A percentile compares a stretch with the other conserved stretches of the same genome.
Evolutionary conservation across 1,284 basidiomycete species (phyloP).

Genomic region (Agaricales sp.): DNA sequence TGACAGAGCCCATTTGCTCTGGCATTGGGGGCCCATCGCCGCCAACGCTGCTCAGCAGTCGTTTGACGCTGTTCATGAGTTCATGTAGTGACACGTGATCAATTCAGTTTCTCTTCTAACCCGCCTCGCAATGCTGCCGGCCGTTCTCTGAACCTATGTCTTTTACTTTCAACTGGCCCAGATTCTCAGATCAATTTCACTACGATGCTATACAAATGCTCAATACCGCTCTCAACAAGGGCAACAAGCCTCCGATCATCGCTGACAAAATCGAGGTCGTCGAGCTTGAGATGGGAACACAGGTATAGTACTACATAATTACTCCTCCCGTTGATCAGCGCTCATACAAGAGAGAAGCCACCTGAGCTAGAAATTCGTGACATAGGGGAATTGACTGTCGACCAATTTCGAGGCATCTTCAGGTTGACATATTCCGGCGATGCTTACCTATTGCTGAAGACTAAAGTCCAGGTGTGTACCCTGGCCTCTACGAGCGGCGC

Average conservation of each 20-base stretch:
- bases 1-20: neutral
- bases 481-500: neutral
- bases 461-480: slow-evolving; percentile 83
- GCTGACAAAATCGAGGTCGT: slow-evolving; percentile 97
- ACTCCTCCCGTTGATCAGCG: slow-evolving; percentile 4
- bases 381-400: slow-evolving; percentile 92
- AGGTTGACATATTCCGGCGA: slow-evolving; percentile 93
- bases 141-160: slow-evolving; percentile 52
- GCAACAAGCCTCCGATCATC: slow-evolving; percentile 95
- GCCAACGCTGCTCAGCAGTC: neutral
- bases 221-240: slow-evolving; percentile 93
- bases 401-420: slow-evolving; percentile 97
- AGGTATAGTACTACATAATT: slow-evolving; percentile 47
- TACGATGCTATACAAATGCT: slow-evolving; percentile 91
- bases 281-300: slow-evolving; percentile 95
- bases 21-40: neutral
- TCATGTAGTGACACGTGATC: neutral
- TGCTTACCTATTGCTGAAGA: slow-evolving; percentile 91
- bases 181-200: slow-evolving; percentile 93
- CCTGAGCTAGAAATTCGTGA: slow-evolving; percentile 97
- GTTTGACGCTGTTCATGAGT: slow-evolving; percentile 1
- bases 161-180: slow-evolving; percentile 96
- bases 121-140: neutral
- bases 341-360: slow-evolving; percentile 42
- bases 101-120: neutral